phyloP scores from a whole-genome alignment of 768 basidiomycete genomes.

The Sarcodon aspratus region DNA sequence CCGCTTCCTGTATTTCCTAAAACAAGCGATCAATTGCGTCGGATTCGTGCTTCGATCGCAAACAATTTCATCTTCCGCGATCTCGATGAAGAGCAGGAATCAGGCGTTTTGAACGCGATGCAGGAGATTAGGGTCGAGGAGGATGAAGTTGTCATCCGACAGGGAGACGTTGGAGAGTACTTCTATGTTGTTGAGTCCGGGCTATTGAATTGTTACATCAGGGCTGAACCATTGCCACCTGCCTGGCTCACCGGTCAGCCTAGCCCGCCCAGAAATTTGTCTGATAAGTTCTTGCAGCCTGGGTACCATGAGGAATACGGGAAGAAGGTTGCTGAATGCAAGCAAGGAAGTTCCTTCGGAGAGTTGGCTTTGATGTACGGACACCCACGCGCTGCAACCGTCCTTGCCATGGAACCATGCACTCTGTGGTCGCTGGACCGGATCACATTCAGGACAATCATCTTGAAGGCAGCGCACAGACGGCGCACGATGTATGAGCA shows the following conservation, averaged over 20 bases:
- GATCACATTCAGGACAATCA: conserved; percentile 96
- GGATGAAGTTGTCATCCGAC: conserved; percentile 88
- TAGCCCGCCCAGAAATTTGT: conserved; percentile 20
- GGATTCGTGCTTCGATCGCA: conserved; percentile 80
- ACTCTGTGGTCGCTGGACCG: conserved; percentile 95
- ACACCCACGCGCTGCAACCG: conserved; percentile 90
- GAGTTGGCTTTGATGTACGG: conserved; percentile 98
- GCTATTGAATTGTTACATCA: conserved; percentile 72
- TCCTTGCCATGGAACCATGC: conserved; percentile 70
- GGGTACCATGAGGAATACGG: conserved; percentile 61
- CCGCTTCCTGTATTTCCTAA: conserved; percentile 72
- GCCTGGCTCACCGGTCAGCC: conserved; percentile 37
- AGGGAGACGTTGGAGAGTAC: conserved; percentile 94
- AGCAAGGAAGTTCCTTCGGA: conserved; percentile 81
- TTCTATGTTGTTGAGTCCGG: conserved; percentile 97
- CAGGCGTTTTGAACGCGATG: conserved; percentile 92
- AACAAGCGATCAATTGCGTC: conserved; percentile 68
- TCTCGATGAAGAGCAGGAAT: conserved; percentile 92
- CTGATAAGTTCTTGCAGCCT: conserved; percentile 49
- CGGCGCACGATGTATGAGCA: conserved; percentile 94
- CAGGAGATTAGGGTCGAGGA: conserved; percentile 63
- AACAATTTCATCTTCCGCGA: conserved; percentile 93
- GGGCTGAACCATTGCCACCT: conserved; percentile 52
- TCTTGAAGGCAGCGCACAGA: conserved; percentile 84
- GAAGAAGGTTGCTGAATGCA: conserved; percentile 76